Conservation (phyloP, 106 monocot genomes). For the Allium fistulosum region DNA sequence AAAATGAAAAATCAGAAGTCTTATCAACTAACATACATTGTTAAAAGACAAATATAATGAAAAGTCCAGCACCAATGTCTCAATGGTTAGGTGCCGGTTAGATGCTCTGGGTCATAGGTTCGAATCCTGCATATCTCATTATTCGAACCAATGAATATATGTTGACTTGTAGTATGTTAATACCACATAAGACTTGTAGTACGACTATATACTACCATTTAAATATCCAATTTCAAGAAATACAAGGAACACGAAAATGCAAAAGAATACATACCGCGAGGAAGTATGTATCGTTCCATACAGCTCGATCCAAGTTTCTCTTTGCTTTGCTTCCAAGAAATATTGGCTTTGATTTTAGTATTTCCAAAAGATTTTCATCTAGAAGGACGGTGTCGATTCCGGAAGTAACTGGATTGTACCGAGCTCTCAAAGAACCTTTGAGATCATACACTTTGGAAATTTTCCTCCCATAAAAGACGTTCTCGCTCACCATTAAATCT, state of each 20-base stretch:
- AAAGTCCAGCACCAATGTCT: background rate
- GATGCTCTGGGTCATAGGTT: too few relatives aligned
- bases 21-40: too few relatives aligned
- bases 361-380: conserved; percentile 80
- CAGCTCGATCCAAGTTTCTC: conserved; percentile 76
- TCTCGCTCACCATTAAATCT: conserved; percentile 96
- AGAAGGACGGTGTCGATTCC: conserved; percentile 77
- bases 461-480: conserved; percentile 65
- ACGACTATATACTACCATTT: background rate
- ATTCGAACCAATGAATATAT: background rate
- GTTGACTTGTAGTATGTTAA: background rate
- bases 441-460: conserved; percentile 90
- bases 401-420: conserved; percentile 68
- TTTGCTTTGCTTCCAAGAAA: conserved; percentile 84
- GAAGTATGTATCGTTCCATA: conserved; percentile 98
- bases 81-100: background rate
- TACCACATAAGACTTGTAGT: background rate
- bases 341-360: conserved; percentile 70
- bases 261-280: conserved; percentile 61
- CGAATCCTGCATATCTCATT: background rate
- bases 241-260: background rate
- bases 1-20: background rate
- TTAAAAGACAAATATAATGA: background rate
- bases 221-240: background rate
- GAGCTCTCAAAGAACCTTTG: conserved; percentile 78